Base-by-base conservation (phyloP, 345 rosid genomes). In the Aquilaria sinensis region DNA sequence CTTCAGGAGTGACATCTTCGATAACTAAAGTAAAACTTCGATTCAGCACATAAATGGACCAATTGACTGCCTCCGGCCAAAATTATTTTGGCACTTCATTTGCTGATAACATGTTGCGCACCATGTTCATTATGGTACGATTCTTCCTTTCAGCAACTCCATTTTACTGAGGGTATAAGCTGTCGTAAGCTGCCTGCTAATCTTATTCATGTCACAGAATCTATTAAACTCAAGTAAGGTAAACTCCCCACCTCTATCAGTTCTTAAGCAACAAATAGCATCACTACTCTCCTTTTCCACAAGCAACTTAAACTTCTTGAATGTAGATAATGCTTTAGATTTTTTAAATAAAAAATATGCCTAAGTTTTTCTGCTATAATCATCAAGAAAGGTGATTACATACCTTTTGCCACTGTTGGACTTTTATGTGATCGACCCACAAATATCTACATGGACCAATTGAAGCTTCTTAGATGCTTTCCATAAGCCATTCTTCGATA, bases 31-130 rank as follows among this genome's bases (percentile, higher is more conserved):
- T 61, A 12, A 58, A 8, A 6, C 48, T 49, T 31, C n/a, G 45
- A 12, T 68, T 68, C 0, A 68, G 5, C 0, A 68, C 47, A 55
- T 68, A 41, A 23, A 37, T 14, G 2, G 56, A 32, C 56, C 57
- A 61, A 1, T 62, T 54, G n/a, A 46, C 54, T 10, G 50, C 67
- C 41, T 61, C 72, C 10, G 43, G 23, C 67, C 63, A 69, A 14
- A 62, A 50, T 0, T 0, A 9, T 31, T 49, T 62, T 7, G 72
- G 43, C 31, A 68, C 23, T 0, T 10, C 23, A 5, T 61, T 55
- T 15, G 55, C 45, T 1, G 45, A 61, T 33, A 34, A 3, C 31
- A 68, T 6, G 2, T 47, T 41, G 23, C 29, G 30, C 14, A 56
- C 55, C 41, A 46, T 29, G 7, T 54, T 30, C 68, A 65, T 46